Percentiles rank a stretch among this genome's conserved stretches.
Conservation (phyloP, 1,139 yeast species). For the Suhomyces ambrosiae region DNA sequence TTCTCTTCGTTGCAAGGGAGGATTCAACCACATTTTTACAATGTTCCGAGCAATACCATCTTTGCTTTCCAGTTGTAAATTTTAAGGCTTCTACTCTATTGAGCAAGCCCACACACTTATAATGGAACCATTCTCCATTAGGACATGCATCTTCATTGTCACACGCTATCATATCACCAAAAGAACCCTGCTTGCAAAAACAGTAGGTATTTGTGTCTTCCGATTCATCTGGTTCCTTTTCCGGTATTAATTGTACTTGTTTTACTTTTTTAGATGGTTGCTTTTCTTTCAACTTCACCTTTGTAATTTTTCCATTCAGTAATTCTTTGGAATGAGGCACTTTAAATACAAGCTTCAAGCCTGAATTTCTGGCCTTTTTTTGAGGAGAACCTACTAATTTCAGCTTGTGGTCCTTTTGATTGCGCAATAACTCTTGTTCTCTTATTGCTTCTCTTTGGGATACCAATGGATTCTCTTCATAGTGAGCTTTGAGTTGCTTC, state of each 20-base stretch:
- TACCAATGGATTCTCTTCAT: slow-evolving; percentile 36
- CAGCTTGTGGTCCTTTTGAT: slow-evolving; percentile 5
- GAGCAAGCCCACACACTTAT: slow-evolving; percentile 48
- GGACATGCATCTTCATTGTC: slow-evolving; percentile 45
- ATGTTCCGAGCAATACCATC: slow-evolving; percentile 46
- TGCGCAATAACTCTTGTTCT: slow-evolving; percentile 25
- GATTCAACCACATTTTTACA: slow-evolving; percentile 30
- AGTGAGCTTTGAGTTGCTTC: slow-evolving; percentile 38
- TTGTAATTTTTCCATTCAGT: slow-evolving; percentile 1
- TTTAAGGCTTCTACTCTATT: slow-evolving; percentile 44
- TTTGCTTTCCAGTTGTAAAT: slow-evolving; percentile 37
- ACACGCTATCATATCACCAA: slow-evolving; percentile 52
- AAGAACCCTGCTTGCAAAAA: slow-evolving; percentile 47
- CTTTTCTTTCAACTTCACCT: slow-evolving; percentile 4
- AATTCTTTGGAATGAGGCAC: slow-evolving; percentile 7
- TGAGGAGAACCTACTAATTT: background rate
- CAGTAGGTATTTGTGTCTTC: slow-evolving; percentile 37
- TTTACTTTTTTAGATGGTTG: background rate
- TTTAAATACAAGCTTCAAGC: slow-evolving; percentile 14
- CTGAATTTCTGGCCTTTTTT: slow-evolving; percentile 7
- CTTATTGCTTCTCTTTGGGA: slow-evolving; percentile 46
- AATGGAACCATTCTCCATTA: slow-evolving; percentile 54
- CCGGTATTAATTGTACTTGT: slow-evolving; percentile 1
- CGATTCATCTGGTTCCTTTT: slow-evolving; percentile 7
- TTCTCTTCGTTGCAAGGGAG: slow-evolving; percentile 14